These are phyloP conservation scores for Penicillium turbatum DNA, from an alignment of 495 filamentous ascomycete genomes.

Conservation along the genomic window DNA sequence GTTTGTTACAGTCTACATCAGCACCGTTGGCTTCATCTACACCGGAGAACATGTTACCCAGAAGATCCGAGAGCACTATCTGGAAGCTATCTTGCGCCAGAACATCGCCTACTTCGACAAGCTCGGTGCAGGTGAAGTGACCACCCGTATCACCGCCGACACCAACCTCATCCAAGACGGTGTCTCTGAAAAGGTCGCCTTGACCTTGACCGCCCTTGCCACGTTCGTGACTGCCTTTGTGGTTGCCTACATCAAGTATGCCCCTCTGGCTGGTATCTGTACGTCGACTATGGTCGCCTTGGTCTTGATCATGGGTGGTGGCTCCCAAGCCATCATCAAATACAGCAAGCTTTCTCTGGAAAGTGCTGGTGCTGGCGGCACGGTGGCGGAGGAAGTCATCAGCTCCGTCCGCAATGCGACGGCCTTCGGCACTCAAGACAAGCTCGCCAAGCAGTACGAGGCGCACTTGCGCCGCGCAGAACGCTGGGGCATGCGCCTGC, in stretches of 20 bases:
- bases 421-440: constrained; percentile 88
- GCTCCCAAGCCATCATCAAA: constrained; percentile 70
- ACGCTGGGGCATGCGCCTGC: constrained; percentile 70
- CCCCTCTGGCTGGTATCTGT: constrained; percentile 80
- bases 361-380: constrained; percentile 78
- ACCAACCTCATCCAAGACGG: constrained; percentile 86
- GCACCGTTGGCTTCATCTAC: constrained; percentile 88
- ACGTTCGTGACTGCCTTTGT: constrained; percentile 87
- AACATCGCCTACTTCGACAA: constrained; percentile 94
- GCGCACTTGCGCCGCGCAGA: constrained; percentile 66
- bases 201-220: constrained; percentile 68
- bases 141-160: constrained; percentile 86
- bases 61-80: constrained; percentile 81
- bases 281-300: constrained; percentile 72
- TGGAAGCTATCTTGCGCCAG: constrained; percentile 77
- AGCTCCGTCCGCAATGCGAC: constrained; percentile 90
- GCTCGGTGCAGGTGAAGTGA: constrained; percentile 86
- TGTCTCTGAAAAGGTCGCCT: constrained; percentile 78
- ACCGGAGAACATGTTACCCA: constrained; percentile 83
- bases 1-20: constrained; percentile 74
- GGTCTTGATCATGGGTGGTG: constrained; percentile 65
- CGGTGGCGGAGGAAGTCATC: constrained; percentile 90
- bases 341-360: constrained; percentile 72
- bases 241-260: constrained; percentile 80
- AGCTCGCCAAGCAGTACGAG: constrained; percentile 81